These are phyloP conservation scores for Lachnellula occidentalis DNA, from an alignment of 2,329 filamentous ascomycete genomes.

Conservation along the genomic window DNA sequence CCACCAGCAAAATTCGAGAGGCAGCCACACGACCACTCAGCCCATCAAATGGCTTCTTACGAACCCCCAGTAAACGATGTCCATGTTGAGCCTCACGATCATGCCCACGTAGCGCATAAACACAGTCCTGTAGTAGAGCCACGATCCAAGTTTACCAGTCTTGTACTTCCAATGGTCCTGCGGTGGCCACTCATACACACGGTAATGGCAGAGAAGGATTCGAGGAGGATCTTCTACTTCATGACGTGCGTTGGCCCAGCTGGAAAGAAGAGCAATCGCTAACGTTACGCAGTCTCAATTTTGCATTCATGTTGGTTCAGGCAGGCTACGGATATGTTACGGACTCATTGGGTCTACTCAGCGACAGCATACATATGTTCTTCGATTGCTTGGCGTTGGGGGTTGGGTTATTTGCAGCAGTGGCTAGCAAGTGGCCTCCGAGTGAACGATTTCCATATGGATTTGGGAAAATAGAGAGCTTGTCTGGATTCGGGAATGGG, in stretches of 20 bases:
- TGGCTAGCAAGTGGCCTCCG: constrained; percentile 95
- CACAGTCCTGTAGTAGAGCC: constrained; percentile 30
- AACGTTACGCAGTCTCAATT: constrained; percentile 64
- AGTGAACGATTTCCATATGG: constrained; percentile 88
- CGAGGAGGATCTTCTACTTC: constrained; percentile 93
- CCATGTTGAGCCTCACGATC: constrained; percentile 14
- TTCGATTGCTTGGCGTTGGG: constrained; percentile 93
- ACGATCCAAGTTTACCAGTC: constrained; percentile 65
- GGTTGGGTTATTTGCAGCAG: constrained; percentile 84
- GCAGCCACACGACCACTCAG: constrained; percentile 8
- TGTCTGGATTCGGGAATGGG: constrained; percentile 94
- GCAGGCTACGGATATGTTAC: constrained; percentile 91
- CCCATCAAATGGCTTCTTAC: constrained; percentile 14
- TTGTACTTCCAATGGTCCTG: constrained; percentile 64
- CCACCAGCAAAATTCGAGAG: constrained; percentile 18
- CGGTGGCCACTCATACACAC: constrained; percentile 75
- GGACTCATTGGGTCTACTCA: constrained; percentile 89
- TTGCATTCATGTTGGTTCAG: constrained; percentile 90
- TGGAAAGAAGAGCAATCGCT: constrained; percentile 1
- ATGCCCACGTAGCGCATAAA: constrained; percentile 18
- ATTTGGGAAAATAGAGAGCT: constrained; percentile 91
- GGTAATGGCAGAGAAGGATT: constrained; percentile 86
- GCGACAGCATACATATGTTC: constrained; percentile 98
- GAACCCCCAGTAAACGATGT: constrained; percentile 20
- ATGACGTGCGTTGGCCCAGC: constrained; percentile 62